These are phyloP conservation scores for Petasospora fabianii DNA, from an alignment of 1,139 yeast species.

Conservation along the genomic window DNA sequence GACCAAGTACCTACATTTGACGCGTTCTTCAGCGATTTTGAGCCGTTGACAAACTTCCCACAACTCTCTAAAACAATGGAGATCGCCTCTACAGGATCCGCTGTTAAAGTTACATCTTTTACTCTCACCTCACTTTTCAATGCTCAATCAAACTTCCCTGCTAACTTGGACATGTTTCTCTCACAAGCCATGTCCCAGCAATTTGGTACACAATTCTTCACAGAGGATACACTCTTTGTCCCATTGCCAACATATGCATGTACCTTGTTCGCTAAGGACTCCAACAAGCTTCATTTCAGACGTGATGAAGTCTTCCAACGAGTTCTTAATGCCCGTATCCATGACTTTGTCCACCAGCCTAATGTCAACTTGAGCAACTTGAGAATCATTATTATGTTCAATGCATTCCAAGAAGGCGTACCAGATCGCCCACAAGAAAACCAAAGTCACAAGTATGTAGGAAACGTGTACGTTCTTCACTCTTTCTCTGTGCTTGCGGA, in stretches of 20 bases:
- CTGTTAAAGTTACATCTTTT: constrained; percentile 16
- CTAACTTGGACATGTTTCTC: constrained; percentile 19
- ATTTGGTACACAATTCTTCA: constrained; percentile 16
- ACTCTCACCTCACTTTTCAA: constrained; percentile 18
- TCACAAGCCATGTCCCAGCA: constrained; percentile 20
- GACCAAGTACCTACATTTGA: constrained; percentile 19
- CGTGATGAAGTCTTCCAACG: constrained; percentile 18
- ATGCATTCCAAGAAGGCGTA: constrained; percentile 23
- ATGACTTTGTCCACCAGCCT: constrained; percentile 17
- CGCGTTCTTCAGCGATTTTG: constrained; percentile 25
- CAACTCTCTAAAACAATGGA: constrained; percentile 13
- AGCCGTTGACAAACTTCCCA: constrained; percentile 18
- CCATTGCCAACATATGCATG: constrained; percentile 23
- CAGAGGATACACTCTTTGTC: constrained; percentile 21
- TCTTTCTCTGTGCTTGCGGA: constrained; percentile 20
- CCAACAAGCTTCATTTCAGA: constrained; percentile 18
- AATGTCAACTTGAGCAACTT: constrained; percentile 15
- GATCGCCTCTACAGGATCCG: constrained; percentile 18
- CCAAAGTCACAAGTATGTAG: constrained; percentile 25
- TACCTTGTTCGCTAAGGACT: constrained; percentile 21
- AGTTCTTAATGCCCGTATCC: constrained; percentile 18
- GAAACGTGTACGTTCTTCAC: constrained; percentile 22
- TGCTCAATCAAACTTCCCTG: constrained; percentile 21
- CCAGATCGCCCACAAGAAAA: constrained; percentile 24
- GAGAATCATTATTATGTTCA: constrained; percentile 19